These are phyloP conservation scores for Auricularia sp. DNA, from an alignment of 768 basidiomycete species.

Conservation along the genomic window DNA sequence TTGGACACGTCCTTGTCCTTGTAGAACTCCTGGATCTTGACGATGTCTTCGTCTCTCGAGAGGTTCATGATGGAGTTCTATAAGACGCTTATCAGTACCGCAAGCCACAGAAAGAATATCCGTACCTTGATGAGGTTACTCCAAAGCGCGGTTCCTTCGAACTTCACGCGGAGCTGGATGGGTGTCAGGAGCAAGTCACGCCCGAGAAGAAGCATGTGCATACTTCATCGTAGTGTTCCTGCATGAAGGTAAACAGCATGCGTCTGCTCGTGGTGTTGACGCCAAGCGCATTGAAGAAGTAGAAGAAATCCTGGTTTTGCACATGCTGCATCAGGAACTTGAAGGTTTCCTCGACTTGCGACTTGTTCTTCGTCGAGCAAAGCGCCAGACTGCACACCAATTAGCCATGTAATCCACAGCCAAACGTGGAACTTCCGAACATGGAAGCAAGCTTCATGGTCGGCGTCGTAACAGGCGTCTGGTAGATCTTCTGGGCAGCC, in stretches of 20 bases:
- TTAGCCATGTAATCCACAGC: not conserved
- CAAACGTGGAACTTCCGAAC: constrained; percentile 26
- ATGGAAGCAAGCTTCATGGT: constrained; percentile 62
- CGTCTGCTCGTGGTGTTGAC: constrained; percentile 47
- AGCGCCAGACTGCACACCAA: constrained; percentile 45
- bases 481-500: constrained; percentile 54
- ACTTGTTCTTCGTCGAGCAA: constrained; percentile 45
- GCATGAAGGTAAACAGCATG: constrained; percentile 49
- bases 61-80: constrained; percentile 10
- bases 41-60: not conserved
- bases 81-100: no score
- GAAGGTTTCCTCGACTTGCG: constrained; percentile 52
- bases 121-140: not conserved
- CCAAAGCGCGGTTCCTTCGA: not conserved
- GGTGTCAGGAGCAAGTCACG: not conserved
- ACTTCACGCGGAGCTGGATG: not conserved
- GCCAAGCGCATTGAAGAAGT: constrained; percentile 52
- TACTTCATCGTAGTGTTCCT: constrained; percentile 56
- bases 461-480: constrained; percentile 58
- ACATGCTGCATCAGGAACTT: constrained; percentile 44
- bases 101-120: no score
- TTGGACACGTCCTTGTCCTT: constrained; percentile 64
- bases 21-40: constrained; percentile 54
- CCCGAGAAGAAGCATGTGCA: constrained; percentile 14
- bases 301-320: constrained; percentile 50